These are phyloP conservation scores for Pseudopyricularia javanii DNA, from an alignment of 2,329 filamentous ascomycete species.

Conservation along the genomic window DNA sequence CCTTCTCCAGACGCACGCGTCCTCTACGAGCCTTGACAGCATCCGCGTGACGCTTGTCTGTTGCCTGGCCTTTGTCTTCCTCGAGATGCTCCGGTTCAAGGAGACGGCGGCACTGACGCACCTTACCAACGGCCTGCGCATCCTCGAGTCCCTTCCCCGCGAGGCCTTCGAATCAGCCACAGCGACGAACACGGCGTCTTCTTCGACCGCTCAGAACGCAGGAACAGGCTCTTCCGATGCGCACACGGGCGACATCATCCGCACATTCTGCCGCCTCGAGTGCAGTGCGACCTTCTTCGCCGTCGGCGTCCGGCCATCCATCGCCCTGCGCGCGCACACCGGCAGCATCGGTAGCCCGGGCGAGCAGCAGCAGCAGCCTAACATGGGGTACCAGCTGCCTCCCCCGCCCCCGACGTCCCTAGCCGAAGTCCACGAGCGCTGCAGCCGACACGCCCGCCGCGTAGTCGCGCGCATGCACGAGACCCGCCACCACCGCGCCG, in stretches of 20 bases:
- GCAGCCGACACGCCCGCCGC: constrained; percentile 9
- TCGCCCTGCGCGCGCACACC: constrained; percentile 10
- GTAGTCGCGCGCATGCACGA: constrained; percentile 10
- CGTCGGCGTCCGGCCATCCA: constrained; percentile 10
- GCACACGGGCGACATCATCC: constrained; percentile 9
- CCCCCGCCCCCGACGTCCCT: constrained; percentile 1
- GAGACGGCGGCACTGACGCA: constrained; percentile 12
- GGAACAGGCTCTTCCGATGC: not conserved
- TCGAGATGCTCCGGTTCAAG: constrained; percentile 13
- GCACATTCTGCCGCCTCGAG: constrained; percentile 13
- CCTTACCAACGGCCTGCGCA: constrained; percentile 14
- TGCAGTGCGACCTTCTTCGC: constrained; percentile 12
- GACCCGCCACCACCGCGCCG: constrained; percentile 1
- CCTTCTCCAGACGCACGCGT: constrained; percentile 14
- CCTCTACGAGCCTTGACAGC: constrained; percentile 11
- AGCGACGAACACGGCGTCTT: no score
- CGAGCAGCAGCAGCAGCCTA: not conserved
- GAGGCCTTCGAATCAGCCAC: constrained; percentile 8
- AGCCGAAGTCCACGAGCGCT: constrained; percentile 5
- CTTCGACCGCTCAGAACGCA: not conserved
- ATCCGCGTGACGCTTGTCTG: constrained; percentile 14
- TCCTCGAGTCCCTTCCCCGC: constrained; percentile 11
- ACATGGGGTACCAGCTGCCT: not conserved
- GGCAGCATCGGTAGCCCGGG: not conserved
- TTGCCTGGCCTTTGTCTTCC: constrained; percentile 15